Conservation (phyloP, 2,329 filamentous ascomycete species). For the Aspergillus alliaceus region DNA sequence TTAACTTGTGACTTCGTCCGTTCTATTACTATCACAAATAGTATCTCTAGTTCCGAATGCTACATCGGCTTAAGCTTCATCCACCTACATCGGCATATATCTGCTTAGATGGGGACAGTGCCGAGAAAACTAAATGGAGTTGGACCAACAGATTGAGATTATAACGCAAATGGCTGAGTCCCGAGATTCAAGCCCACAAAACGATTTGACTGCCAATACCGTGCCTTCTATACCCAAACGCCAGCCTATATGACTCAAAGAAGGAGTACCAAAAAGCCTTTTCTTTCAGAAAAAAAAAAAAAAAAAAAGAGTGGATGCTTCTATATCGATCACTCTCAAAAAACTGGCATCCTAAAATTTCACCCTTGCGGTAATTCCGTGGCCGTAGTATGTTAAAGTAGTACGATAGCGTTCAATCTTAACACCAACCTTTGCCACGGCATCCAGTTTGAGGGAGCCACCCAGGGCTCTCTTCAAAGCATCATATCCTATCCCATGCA, state of each 20-base stretch:
- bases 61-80: not conserved
- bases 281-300: slow-evolving; percentile 6
- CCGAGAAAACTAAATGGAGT: no score
- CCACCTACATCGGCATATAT: not conserved
- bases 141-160: not conserved
- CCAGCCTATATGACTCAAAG: not conserved
- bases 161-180: not conserved
- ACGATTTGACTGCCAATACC: not conserved
- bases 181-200: not conserved
- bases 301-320: slow-evolving; percentile 1
- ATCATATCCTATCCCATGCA: slow-evolving; percentile 78
- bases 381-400: slow-evolving; percentile 67
- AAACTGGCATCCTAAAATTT: slow-evolving; percentile 22
- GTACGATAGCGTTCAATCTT: slow-evolving; percentile 74
- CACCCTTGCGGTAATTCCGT: slow-evolving; percentile 68
- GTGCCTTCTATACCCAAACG: not conserved
- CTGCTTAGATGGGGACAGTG: not conserved
- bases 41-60: not conserved
- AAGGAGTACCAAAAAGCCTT: not conserved
- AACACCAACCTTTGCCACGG: slow-evolving; percentile 72
- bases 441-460: slow-evolving; percentile 75
- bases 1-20: not conserved
- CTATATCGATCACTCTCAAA: slow-evolving; percentile 12
- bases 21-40: not conserved
- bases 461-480: slow-evolving; percentile 78